Evolutionary conservation across 805 yeast genomes (phyloP).

Genomic region (Pichia scutulata): DNA sequence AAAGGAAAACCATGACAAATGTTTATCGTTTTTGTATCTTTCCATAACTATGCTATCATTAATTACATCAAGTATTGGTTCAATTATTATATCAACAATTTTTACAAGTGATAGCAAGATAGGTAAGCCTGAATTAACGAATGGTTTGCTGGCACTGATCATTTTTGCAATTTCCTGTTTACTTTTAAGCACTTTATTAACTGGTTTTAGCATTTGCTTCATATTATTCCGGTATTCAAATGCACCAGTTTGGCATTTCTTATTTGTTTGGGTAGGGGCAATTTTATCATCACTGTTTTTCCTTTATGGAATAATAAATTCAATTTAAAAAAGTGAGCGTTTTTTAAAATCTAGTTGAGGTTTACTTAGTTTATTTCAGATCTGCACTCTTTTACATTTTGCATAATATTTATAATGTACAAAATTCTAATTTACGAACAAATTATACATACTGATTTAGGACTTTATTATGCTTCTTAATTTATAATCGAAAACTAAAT

Average conservation of each 20-base stretch:
- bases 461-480: no score
- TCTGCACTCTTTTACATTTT: neutral
- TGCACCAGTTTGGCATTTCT: constrained; percentile 36
- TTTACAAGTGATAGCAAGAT: constrained; percentile 7
- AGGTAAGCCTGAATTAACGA: constrained; percentile 8
- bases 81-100: constrained; percentile 28
- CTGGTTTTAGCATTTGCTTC: constrained; percentile 38
- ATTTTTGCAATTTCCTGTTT: constrained; percentile 34
- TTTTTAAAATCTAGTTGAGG: no score
- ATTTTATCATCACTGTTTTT: constrained; percentile 34
- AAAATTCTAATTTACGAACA: neutral
- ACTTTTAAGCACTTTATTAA: constrained; percentile 30
- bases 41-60: constrained; percentile 33
- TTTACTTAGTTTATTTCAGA: neutral
- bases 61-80: constrained; percentile 35
- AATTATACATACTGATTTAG: neutral
- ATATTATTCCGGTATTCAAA: constrained; percentile 31
- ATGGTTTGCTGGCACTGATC: constrained; percentile 23
- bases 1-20: constrained; percentile 33
- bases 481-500: constrained; percentile 21
- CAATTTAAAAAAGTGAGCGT: neutral
- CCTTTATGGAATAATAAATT: constrained; percentile 31
- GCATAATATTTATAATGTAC: neutral
- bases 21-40: constrained; percentile 38
- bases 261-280: constrained; percentile 36